phyloP scores from a whole-genome alignment of 768 basidiomycete genomes.

The Phanerodontia chrysosporium region DNA sequence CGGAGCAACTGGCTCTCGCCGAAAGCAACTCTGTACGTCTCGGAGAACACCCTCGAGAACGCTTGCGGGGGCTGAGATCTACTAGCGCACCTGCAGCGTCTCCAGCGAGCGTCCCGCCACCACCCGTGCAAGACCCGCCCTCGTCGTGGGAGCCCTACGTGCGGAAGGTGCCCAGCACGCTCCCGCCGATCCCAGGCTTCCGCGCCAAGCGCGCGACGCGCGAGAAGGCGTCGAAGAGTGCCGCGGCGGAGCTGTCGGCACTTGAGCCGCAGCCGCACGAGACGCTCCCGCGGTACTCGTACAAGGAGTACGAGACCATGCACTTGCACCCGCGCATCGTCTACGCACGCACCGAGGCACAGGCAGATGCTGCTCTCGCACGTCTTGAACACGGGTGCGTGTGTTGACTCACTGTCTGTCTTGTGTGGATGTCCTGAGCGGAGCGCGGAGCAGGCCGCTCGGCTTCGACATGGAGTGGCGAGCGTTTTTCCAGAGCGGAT shows the following conservation, averaged over 20 bases:
- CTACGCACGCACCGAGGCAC: slow-evolving; percentile 37
- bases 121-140: too few species aligned
- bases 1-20: too few species aligned
- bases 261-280: too few species aligned
- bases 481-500: slow-evolving; percentile 29
- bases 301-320: slow-evolving; percentile 28
- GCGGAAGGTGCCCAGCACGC: background rate
- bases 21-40: background rate
- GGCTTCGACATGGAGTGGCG: slow-evolving; percentile 54
- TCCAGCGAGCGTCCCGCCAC: too few species aligned
- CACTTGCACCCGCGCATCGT: slow-evolving; percentile 28
- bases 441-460: slow-evolving; percentile 41
- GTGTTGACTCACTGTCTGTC: too few species aligned
- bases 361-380: slow-evolving; percentile 38
- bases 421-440: too few species aligned
- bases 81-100: too few species aligned
- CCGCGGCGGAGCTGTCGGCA: background rate
- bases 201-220: background rate
- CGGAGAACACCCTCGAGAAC: background rate
- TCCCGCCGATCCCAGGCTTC: background rate
- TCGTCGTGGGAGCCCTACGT: background rate
- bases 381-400: slow-evolving; percentile 34
- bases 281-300: slow-evolving; percentile 33
- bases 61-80: too few species aligned
- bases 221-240: too few species aligned